Percentiles rank a stretch among this genome's conserved stretches.
Conservation (phyloP, 169 alveolate species). For the Perkinsus chesapeaki region DNA sequence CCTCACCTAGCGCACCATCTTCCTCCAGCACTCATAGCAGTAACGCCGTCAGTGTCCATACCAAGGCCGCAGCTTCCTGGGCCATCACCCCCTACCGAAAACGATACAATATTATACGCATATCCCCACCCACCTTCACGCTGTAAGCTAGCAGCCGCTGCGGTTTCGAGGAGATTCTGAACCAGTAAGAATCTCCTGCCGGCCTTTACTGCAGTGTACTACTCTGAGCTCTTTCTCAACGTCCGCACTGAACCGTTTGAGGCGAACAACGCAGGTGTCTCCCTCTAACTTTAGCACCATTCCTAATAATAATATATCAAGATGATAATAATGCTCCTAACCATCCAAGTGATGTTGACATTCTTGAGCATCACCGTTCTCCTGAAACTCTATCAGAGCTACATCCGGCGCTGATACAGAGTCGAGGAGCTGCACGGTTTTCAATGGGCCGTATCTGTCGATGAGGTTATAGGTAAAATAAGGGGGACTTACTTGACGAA, state of each 20-base stretch:
- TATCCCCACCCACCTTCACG: neutral
- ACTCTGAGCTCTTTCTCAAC: neutral
- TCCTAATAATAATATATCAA: neutral
- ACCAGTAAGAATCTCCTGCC: neutral
- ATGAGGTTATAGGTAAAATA: neutral
- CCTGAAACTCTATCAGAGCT: neutral
- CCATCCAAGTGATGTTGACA: neutral
- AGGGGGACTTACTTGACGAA: neutral
- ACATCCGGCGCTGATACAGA: neutral
- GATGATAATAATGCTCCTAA: neutral
- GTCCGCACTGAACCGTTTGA: neutral
- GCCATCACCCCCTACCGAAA: neutral
- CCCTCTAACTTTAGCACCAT: neutral
- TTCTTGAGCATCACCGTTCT: neutral
- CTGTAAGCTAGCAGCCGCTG: neutral
- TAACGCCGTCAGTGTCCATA: neutral
- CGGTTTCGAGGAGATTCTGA: neutral
- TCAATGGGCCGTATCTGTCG: neutral
- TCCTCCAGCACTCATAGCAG: neutral
- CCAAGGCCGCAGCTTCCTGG: neutral
- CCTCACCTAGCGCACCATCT: neutral
- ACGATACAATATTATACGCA: neutral
- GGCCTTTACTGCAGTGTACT: neutral
- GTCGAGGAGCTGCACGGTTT: neutral
- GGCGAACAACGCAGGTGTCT: neutral